These are phyloP conservation scores for Fistulinella prunicolor DNA, from an alignment of 768 basidiomycete species.

Conservation along the genomic window DNA sequence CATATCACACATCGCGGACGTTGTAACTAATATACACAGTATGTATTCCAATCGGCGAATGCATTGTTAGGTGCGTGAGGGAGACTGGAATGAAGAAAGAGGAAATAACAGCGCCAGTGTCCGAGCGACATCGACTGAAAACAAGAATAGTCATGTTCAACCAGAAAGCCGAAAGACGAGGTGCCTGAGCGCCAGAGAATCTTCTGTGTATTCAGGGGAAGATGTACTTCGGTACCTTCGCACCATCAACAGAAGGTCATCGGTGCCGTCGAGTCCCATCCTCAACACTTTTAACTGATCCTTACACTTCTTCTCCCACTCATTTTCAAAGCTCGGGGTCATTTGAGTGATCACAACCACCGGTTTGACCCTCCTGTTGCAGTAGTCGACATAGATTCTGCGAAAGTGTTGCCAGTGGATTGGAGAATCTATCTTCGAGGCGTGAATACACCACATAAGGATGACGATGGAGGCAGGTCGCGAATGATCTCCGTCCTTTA, in stretches of 20 bases:
- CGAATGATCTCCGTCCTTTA: conserved; percentile 6
- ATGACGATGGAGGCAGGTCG: conserved; percentile 9
- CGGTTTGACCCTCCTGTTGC: conserved; percentile 22
- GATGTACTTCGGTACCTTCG: conserved; percentile 12
- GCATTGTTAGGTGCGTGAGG: too few relatives aligned
- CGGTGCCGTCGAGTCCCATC: background rate
- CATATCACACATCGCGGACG: too few relatives aligned
- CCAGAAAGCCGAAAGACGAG: conserved; percentile 16
- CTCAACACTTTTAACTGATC: conserved; percentile 13
- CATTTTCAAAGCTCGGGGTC: conserved; percentile 9
- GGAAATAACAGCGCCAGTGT: too few relatives aligned
- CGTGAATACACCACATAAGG: conserved; percentile 31
- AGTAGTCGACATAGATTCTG: conserved; percentile 27
- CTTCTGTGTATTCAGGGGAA: conserved; percentile 18
- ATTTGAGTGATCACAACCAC: conserved; percentile 27
- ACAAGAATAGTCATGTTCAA: background rate
- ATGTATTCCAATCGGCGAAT: too few relatives aligned
- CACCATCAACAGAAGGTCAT: conserved; percentile 14
- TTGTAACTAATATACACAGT: too few relatives aligned
- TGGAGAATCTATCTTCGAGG: conserved; percentile 27
- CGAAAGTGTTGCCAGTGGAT: conserved; percentile 27
- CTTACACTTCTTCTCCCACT: conserved; percentile 21
- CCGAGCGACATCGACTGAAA: background rate
- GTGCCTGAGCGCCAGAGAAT: conserved; percentile 16
- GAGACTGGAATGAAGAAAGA: too few relatives aligned